phyloP scores from a whole-genome alignment of 1,139 yeast genomes.

The Debaryomyces sp. region DNA sequence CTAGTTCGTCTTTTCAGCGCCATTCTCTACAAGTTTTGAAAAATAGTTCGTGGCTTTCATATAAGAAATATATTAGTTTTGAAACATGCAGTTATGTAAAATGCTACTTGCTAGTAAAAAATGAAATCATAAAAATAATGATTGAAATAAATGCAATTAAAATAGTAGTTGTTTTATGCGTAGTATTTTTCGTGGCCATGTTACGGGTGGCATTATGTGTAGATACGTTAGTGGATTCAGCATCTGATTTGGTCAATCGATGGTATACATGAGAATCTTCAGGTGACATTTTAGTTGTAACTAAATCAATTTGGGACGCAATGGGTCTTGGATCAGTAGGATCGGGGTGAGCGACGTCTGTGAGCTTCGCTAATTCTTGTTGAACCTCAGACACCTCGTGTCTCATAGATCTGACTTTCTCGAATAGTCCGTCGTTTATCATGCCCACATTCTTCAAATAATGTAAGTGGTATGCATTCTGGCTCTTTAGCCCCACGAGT shows the following conservation, averaged over 20 bases:
- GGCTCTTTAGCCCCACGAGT: conserved; percentile 2
- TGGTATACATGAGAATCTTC: neutral
- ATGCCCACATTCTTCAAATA: conserved; percentile 1
- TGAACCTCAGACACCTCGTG: conserved; percentile 1
- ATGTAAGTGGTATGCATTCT: conserved; percentile 4
- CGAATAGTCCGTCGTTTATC: neutral
- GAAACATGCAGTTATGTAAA: conserved; percentile 3
- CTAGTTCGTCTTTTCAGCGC: neutral
- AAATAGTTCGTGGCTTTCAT: conserved; percentile 2
- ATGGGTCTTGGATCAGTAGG: too few relatives aligned
- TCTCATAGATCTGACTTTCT: neutral
- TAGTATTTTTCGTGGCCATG: neutral
- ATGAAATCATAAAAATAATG: neutral
- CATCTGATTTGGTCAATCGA: neutral
- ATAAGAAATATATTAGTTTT: conserved; percentile 1
- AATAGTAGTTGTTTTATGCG: neutral
- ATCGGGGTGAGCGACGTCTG: too few relatives aligned
- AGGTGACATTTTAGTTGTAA: neutral
- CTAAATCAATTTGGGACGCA: neutral
- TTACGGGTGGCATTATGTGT: neutral
- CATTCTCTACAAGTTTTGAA: neutral
- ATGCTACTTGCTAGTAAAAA: conserved; percentile 4
- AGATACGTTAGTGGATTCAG: neutral
- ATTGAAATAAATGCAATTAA: conserved; percentile 3
- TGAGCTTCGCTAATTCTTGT: neutral